These are phyloP conservation scores for Penicillium sp. DNA, from an alignment of 2,329 filamentous ascomycete species.

Conservation along the genomic window DNA sequence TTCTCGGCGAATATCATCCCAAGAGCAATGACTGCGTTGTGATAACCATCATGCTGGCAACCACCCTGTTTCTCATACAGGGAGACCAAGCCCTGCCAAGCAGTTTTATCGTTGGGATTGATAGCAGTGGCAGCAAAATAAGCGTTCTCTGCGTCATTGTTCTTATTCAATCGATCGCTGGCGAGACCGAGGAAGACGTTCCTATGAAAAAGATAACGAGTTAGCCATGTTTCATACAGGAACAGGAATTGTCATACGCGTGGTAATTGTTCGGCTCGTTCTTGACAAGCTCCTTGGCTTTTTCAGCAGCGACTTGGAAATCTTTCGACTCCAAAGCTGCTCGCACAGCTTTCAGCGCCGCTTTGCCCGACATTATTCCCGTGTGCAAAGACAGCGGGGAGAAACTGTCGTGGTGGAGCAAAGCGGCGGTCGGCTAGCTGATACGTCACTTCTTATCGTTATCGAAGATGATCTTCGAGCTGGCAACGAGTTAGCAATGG, in stretches of 20 bases:
- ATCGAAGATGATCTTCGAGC: conserved; percentile 2
- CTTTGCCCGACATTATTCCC: conserved; percentile 54
- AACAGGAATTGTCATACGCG: conserved; percentile 53
- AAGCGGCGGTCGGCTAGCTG: conserved; percentile 13
- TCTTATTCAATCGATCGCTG: conserved; percentile 69
- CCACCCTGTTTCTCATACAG: conserved; percentile 76
- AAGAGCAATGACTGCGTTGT: conserved; percentile 67
- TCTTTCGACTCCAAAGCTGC: conserved; percentile 74
- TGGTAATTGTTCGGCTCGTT: conserved; percentile 78
- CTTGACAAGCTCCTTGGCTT: conserved; percentile 66
- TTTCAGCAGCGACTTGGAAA: conserved; percentile 69
- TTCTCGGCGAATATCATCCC: conserved; percentile 69
- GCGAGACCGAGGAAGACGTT: conserved; percentile 86
- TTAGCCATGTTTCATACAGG: conserved; percentile 1
- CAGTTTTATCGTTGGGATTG: conserved; percentile 73
- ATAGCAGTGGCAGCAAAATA: conserved; percentile 71
- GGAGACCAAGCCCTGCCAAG: conserved; percentile 85
- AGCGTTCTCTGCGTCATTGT: conserved; percentile 69
- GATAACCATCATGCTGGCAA: conserved; percentile 70
- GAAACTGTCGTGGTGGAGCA: conserved; percentile 17
- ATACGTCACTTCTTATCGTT: conserved; percentile 28
- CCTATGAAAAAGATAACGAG: conserved; percentile 40
- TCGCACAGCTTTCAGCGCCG: conserved; percentile 76
- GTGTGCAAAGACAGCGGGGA: conserved; percentile 20
- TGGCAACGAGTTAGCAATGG: not conserved